Evolutionary conservation across 495 filamentous ascomycete species (phyloP).

Genomic region (Evernia prunastri): DNA sequence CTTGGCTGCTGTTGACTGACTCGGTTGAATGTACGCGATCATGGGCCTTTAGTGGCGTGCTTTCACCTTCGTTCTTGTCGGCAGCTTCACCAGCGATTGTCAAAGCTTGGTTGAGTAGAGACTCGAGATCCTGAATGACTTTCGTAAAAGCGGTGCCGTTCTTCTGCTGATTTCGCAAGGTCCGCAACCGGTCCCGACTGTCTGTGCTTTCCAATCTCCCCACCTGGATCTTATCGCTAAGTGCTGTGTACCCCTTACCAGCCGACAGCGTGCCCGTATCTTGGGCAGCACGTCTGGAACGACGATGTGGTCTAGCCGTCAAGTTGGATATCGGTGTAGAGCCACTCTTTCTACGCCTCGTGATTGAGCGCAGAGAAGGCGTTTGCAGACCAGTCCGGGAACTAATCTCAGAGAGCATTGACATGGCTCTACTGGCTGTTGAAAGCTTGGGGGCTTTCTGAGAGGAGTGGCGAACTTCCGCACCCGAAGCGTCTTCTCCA

Average conservation of each 20-base stretch:
- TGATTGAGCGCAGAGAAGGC: slow-evolving; percentile 13
- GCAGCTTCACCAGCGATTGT: slow-evolving; percentile 37
- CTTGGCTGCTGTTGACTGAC: slow-evolving; percentile 24
- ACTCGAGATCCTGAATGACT: slow-evolving; percentile 41
- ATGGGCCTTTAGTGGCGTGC: slow-evolving; percentile 1
- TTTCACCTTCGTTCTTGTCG: slow-evolving; percentile 24
- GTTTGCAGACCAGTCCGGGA: slow-evolving; percentile 11
- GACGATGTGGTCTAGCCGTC: slow-evolving; percentile 15
- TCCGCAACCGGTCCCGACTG: slow-evolving; percentile 2
- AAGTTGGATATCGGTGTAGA: slow-evolving; percentile 13
- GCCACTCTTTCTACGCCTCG: slow-evolving; percentile 6
- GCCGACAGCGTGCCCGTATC: background rate
- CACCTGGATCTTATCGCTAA: background rate
- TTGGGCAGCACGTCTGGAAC: background rate
- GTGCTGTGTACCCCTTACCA: background rate
- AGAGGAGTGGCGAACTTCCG: background rate
- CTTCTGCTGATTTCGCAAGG: slow-evolving; percentile 14
- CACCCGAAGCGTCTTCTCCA: background rate
- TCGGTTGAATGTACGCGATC: slow-evolving; percentile 10
- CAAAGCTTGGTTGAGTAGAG: slow-evolving; percentile 42
- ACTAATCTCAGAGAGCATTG: slow-evolving; percentile 22
- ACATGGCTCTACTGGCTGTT: slow-evolving; percentile 20
- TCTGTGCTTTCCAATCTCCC: background rate
- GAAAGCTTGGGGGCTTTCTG: slow-evolving; percentile 7
- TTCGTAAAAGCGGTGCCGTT: slow-evolving; percentile 19